A percentile compares a stretch with the other conserved stretches of the same genome.
Conservation (phyloP, 495 filamentous ascomycete genomes). For the Penicillium pulvis region DNA sequence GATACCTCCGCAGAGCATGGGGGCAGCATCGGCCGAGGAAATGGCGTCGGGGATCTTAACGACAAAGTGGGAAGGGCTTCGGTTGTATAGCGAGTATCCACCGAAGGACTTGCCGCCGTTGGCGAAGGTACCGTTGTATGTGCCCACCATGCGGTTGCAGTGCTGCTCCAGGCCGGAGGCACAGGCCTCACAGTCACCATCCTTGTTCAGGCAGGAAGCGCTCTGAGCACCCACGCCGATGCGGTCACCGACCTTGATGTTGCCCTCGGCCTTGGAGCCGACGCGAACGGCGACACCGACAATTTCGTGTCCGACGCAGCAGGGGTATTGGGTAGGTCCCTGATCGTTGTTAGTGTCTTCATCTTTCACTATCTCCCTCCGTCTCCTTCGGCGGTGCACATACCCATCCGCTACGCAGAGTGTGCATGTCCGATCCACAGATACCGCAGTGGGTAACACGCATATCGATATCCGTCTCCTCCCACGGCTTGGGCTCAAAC, state of each 20-base stretch:
- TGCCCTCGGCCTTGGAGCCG: slow-evolving; percentile 59
- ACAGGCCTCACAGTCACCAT: slow-evolving; percentile 70
- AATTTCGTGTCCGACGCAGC: slow-evolving; percentile 83
- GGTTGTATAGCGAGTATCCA: slow-evolving; percentile 72
- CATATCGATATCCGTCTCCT: slow-evolving; percentile 20
- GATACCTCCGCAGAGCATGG: slow-evolving; percentile 84
- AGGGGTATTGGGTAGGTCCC: slow-evolving; percentile 66
- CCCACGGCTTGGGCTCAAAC: slow-evolving; percentile 11
- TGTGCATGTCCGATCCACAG: slow-evolving; percentile 63
- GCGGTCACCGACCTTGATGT: slow-evolving; percentile 78
- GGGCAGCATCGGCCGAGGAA: slow-evolving; percentile 63
- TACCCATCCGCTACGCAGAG: slow-evolving; percentile 72
- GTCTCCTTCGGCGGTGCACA: slow-evolving; percentile 4
- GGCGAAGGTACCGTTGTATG: slow-evolving; percentile 39
- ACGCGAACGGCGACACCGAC: slow-evolving; percentile 76
- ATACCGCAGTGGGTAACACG: slow-evolving; percentile 16
- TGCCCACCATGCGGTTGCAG: slow-evolving; percentile 61
- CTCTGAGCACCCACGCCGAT: slow-evolving; percentile 87
- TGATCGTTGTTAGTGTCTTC: slow-evolving; percentile 9
- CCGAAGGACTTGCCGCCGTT: slow-evolving; percentile 66
- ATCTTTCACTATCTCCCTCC: neutral
- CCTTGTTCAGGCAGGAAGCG: slow-evolving; percentile 61
- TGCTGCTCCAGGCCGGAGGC: slow-evolving; percentile 61
- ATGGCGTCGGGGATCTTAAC: slow-evolving; percentile 75
- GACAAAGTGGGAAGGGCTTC: slow-evolving; percentile 71